Base-by-base conservation (phyloP, 2,329 filamentous ascomycete genomes). In the Penicillium sp. region DNA sequence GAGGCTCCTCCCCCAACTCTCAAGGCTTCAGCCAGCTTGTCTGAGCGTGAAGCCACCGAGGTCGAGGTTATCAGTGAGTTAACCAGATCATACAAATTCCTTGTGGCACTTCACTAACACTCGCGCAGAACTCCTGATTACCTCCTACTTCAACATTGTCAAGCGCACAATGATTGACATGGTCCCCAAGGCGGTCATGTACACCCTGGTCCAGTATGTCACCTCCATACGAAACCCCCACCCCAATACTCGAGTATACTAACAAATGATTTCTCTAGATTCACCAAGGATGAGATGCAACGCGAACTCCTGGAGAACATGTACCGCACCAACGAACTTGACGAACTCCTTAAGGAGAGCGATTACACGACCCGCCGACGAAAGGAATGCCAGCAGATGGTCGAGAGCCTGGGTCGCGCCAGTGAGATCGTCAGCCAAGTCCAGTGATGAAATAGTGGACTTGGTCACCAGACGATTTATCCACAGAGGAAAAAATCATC, bases 381-480 rank as follows among this genome's bases (percentile, higher is more conserved):
- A 75, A 99, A 99, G 83, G 94, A 99, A 78, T 99, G 94, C 78
- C 92, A 95, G 79, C 92, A 97, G 78, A 99, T 99, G 94, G 94
- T 99, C 51, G 94, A 99, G 78, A 95, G 90, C 55, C 82, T 99
- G 71, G 80, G 84, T 67, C 89, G 90, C 77, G 94, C 94, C 57
- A 94, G 88, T 77, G 94, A 99, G 82, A 97, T 99, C 79, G 94
- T 99, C 74, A 93, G 91, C 78, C 85, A 88, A 68, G 86, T 88
- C 60, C 84, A 86, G 75, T 86, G 75, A 67, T 50, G 40, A 49
- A 19, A 38, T 10, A 15, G 25, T 31, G 37, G 21, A 25, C 31
- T 13, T 35, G 17, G 41, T 31, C 25, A 4, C 33, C n/a, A 48
- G 51, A 25, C 42, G 33, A 19, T 47, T 29, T 27, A 15, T 21